These are phyloP conservation scores for Myriosclerotinia curreyana DNA, from an alignment of 2,329 filamentous ascomycete genomes.

Conservation along the genomic window DNA sequence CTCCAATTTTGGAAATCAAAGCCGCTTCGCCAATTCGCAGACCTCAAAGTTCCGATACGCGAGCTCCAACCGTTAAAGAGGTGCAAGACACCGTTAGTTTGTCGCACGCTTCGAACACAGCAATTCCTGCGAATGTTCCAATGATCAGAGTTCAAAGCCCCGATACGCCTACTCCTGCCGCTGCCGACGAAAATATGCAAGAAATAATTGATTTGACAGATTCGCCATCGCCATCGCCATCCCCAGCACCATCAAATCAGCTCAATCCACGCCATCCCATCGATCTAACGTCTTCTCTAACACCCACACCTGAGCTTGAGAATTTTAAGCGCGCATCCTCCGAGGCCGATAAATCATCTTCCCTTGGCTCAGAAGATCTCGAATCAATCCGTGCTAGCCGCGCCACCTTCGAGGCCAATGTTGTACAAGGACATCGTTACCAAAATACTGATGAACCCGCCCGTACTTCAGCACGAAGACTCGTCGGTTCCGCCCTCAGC, in stretches of 20 bases:
- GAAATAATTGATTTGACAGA: neutral
- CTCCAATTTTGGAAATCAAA: neutral
- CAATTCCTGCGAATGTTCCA: neutral
- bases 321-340: neutral
- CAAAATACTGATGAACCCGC: no score
- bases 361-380: no score
- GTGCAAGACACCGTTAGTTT: neutral
- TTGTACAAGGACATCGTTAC: no score
- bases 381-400: no score
- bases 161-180: neutral
- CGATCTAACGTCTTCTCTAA: neutral
- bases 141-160: neutral
- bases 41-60: neutral
- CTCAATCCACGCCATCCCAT: neutral
- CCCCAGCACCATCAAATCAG: neutral
- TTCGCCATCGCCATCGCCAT: neutral
- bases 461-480: no score
- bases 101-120: neutral
- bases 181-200: neutral
- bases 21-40: neutral
- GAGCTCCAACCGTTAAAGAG: neutral
- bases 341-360: no score
- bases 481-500: no score
- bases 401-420: no score
- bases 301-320: neutral